Evolutionary conservation across 495 filamentous ascomycete genomes (phyloP), one percentile per base, ranked within the genome.

Genomic region (Filosporella fistucella): DNA sequence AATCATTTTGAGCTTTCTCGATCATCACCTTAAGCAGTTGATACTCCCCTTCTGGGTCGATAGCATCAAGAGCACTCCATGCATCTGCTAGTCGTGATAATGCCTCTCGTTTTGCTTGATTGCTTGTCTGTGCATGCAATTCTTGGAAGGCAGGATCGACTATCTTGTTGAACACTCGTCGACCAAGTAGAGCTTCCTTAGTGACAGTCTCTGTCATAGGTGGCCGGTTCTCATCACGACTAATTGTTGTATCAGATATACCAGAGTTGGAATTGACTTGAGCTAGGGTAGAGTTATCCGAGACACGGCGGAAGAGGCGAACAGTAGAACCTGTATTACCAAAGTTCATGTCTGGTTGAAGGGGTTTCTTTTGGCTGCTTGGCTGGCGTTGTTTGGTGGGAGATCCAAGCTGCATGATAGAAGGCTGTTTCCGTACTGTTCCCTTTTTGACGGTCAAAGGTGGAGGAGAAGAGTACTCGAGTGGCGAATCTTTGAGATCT

Each of bases 11-110:
- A 2, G 56, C 49, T 40, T 46, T 46, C 18, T 61, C 58, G 8
- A 61, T 39, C 47, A 61, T 51, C 7, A 46, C 71, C 56, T 80
- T 79, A 38, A 98, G 66, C 11, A 98, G 76, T 39, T 91, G 82
- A 56, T 89, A 94, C 22, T 90, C 80, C 21, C 90, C 91, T 64
- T 96, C 93, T 0, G 93, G 91, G 55, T 98, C 91, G 17, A 90
- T 75, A 41, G 83, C 79, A 68, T 96, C 87, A 26, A 98, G 75
- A 8, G 81, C 74, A 8, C 82, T 85, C 74, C 89, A 94, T 2
- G 91, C 91, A 55, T 91, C 83, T 0, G 85, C 87, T 12, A 96
- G 72, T 26, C 77, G 75, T 8, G 85, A 84, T 4, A 96, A 77
- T 1, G 87, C 88, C 54, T 96, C 88, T 26, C 88, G 77, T 61